Percentiles rank a stretch among this genome's conserved stretches.
Evolutionary conservation across 2,329 filamentous ascomycete genomes (phyloP).

Genomic region (Phyllosticta paracitricarpa): DNA sequence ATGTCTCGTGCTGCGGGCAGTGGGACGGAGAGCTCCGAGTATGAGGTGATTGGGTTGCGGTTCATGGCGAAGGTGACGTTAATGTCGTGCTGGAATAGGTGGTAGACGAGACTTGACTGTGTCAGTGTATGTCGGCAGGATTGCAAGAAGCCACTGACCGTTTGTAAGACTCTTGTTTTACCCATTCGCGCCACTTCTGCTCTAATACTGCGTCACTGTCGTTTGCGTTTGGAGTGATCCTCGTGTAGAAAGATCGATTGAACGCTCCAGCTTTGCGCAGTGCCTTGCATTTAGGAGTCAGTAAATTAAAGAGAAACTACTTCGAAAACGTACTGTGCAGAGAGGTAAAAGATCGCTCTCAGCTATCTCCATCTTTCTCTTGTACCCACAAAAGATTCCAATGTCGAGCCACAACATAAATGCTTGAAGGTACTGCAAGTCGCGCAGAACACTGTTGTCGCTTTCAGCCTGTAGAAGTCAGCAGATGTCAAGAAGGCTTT

Average conservation of each 20-base stretch:
- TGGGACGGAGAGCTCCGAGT: slow-evolving; percentile 57
- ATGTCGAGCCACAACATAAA: slow-evolving; percentile 42
- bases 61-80: slow-evolving; percentile 58
- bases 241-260: slow-evolving; percentile 44
- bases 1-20: slow-evolving; percentile 52
- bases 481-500: background rate
- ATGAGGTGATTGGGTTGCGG: slow-evolving; percentile 56
- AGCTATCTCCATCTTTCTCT: slow-evolving; percentile 49
- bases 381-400: slow-evolving; percentile 50
- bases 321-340: slow-evolving; percentile 28
- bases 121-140: slow-evolving; percentile 3
- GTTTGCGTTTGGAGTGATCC: slow-evolving; percentile 39
- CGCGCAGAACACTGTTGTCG: slow-evolving; percentile 28
- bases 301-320: too few relatives aligned
- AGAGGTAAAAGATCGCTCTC: slow-evolving; percentile 48
- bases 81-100: slow-evolving; percentile 54
- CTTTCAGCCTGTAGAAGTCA: slow-evolving; percentile 13
- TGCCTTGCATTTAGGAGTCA: slow-evolving; percentile 24
- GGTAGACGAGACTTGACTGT: slow-evolving; percentile 51
- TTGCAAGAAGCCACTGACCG: slow-evolving; percentile 9
- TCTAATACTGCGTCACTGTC: slow-evolving; percentile 50
- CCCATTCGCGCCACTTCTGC: slow-evolving; percentile 56
- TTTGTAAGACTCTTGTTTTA: slow-evolving; percentile 50
- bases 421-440: slow-evolving; percentile 43
- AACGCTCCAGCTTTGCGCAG: slow-evolving; percentile 48